phyloP scores from a whole-genome alignment of 768 basidiomycete genomes.

The Psilocybe sp. region DNA sequence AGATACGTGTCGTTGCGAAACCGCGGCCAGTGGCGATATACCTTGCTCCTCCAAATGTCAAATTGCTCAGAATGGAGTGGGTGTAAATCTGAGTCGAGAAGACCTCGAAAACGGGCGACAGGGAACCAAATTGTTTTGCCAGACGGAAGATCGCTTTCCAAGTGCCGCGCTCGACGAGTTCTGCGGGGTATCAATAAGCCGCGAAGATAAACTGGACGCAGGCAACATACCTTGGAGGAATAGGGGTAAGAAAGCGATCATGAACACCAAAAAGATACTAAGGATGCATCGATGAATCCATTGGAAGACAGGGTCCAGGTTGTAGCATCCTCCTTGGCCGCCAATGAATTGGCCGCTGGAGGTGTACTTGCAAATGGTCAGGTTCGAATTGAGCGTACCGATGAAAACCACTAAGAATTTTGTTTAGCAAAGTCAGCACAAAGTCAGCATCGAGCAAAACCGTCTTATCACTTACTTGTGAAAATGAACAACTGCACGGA shows the following conservation, averaged over 20 bases:
- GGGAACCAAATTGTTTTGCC: conserved; percentile 89
- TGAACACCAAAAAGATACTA: conserved; percentile 97
- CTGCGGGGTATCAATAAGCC: conserved; percentile 36
- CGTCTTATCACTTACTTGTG: conserved; percentile 57
- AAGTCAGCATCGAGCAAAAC: not conserved
- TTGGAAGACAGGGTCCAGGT: conserved; percentile 86
- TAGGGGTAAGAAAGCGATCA: conserved; percentile 92
- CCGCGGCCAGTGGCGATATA: conserved; percentile 99
- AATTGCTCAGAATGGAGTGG: conserved; percentile 93
- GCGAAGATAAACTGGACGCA: not conserved
- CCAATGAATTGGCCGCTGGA: conserved; percentile 68
- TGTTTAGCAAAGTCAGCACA: conserved; percentile 11
- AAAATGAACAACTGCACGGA: conserved; percentile 95
- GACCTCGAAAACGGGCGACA: conserved; percentile 95
- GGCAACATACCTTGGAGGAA: conserved; percentile 82
- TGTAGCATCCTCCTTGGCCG: conserved; percentile 88
- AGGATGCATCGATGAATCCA: conserved; percentile 98
- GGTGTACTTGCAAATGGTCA: conserved; percentile 80
- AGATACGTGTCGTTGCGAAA: conserved; percentile 93
- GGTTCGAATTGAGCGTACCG: conserved; percentile 83
- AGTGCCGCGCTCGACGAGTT: conserved; percentile 94
- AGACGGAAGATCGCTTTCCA: conserved; percentile 89
- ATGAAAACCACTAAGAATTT: conserved; percentile 79
- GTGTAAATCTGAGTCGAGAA: conserved; percentile 98
- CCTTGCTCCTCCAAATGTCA: conserved; percentile 96